These are phyloP conservation scores for Saturnispora serradocipensis DNA, from an alignment of 805 yeast genomes.

Conservation along the genomic window DNA sequence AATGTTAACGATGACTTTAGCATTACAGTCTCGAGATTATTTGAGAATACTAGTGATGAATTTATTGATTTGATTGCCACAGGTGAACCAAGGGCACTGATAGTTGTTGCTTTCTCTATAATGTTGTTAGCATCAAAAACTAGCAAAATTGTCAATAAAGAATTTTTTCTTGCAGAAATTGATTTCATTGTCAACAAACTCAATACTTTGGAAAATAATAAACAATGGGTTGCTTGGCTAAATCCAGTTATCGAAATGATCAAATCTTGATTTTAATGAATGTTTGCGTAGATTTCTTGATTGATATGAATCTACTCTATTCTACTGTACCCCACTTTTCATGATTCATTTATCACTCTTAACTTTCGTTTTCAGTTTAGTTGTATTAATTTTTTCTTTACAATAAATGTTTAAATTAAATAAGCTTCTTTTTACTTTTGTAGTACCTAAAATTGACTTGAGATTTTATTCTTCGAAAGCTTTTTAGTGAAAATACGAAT, in stretches of 20 bases:
- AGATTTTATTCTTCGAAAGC: no score
- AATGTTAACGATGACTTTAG: conserved; percentile 12
- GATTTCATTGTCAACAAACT: conserved; percentile 5
- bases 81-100: conserved; percentile 17
- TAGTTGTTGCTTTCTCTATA: conserved; percentile 16
- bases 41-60: conserved; percentile 8
- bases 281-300: not conserved
- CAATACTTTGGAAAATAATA: conserved; percentile 3
- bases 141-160: conserved; percentile 4
- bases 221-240: conserved; percentile 12
- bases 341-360: not conserved
- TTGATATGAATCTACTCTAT: not conserved
- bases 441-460: not conserved
- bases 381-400: not conserved
- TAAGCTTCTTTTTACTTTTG: not conserved
- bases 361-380: not conserved
- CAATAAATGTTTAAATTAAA: not conserved
- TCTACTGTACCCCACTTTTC: not conserved
- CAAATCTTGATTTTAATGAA: not conserved
- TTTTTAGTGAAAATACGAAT: no score
- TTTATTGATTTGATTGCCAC: conserved; percentile 10
- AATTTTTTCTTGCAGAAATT: conserved; percentile 7
- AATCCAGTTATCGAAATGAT: conserved; percentile 9
- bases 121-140: conserved; percentile 12
- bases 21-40: conserved; percentile 12